Evolutionary conservation across 2,329 filamentous ascomycete genomes (phyloP), one percentile per base, ranked within the genome.

Genomic region (Apiospora malaysiana): DNA sequence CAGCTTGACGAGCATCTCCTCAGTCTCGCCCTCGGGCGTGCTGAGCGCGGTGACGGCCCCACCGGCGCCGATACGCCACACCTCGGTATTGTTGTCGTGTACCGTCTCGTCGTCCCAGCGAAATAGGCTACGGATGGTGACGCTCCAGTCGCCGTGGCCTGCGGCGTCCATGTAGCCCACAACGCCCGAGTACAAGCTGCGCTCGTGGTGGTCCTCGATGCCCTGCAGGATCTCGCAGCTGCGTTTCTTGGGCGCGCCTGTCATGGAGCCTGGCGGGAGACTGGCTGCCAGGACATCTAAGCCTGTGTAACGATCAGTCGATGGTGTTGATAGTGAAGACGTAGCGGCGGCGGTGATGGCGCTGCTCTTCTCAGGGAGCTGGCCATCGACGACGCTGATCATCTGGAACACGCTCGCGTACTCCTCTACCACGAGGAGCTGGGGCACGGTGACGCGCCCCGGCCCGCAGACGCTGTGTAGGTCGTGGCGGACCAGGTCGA

Each of bases 401-500:
- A 98, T 95, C 79, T 97, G 94, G 79, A 93, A 98, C 0, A 98
- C 94, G 27, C 91, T 95, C 66, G 93, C 92, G 79, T 97, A 97
- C 78, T 97, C 94, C 81, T 98, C 95, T 0, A 98, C 92, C 71
- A 91, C 88, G 83, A 98, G 92, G 32, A 98, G 84, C 70, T 94
- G 91, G 18, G 91, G 89, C 1, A 97, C 94, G 7, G 83, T 80
- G 0, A 98, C 94, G 71, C 89, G 88, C 0, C 90, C 91, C 1
- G 92, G 88, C 6, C 93, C 93, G 72, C 92, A 94, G 10, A 97
- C 91, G n/a, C 91, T 90, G 80, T 97, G 93, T 16, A 98, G 85
- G 80, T 98, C 95, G 78, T 98, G 95, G 0, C 95, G 89, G n/a
- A 98, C 96, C 0, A 98, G 86, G 80, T 98, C 95, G 2, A 97